Conservation (phyloP, 768 basidiomycete genomes). For the Lentinula lateritia region DNA sequence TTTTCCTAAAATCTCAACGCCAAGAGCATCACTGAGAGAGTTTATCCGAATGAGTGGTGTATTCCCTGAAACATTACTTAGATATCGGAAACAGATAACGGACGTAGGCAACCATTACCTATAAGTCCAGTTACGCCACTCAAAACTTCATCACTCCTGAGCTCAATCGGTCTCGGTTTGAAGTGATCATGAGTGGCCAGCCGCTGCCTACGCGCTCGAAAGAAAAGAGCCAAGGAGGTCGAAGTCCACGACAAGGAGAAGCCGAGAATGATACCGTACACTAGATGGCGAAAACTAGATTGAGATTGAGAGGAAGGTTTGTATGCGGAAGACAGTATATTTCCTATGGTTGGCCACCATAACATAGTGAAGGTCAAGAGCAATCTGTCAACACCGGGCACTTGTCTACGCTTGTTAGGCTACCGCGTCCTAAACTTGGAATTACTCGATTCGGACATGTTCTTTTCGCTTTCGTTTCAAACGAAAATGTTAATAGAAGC, state of each 20-base stretch:
- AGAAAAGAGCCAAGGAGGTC: conserved; percentile 54
- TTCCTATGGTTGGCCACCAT: background rate
- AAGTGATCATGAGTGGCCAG: conserved; percentile 23
- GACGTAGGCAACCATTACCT: conserved; percentile 38
- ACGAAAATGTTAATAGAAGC: background rate
- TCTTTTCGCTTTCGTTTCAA: background rate
- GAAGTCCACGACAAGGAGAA: conserved; percentile 72
- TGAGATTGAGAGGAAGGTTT: conserved; percentile 16
- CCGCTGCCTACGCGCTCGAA: conserved; percentile 42
- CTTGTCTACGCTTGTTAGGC: background rate
- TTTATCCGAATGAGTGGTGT: conserved; percentile 91
- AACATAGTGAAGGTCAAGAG: background rate
- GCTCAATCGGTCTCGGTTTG: conserved; percentile 56
- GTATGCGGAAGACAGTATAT: conserved; percentile 13
- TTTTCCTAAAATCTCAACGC: conserved; percentile 93
- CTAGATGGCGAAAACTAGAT: conserved; percentile 25
- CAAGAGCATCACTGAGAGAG: conserved; percentile 84
- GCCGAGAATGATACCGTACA: conserved; percentile 62
- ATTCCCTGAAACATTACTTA: conserved; percentile 56
- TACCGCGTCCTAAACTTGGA: background rate
- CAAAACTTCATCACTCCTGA: conserved; percentile 74
- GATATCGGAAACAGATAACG: background rate
- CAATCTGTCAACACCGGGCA: background rate
- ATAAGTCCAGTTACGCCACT: conserved; percentile 81
- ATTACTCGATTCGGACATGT: background rate